Percentiles rank a stretch among this genome's conserved stretches.
These are phyloP conservation scores for Tetracentron sinense DNA, from an alignment of 164 flowering plant species.

Conservation along the genomic window DNA sequence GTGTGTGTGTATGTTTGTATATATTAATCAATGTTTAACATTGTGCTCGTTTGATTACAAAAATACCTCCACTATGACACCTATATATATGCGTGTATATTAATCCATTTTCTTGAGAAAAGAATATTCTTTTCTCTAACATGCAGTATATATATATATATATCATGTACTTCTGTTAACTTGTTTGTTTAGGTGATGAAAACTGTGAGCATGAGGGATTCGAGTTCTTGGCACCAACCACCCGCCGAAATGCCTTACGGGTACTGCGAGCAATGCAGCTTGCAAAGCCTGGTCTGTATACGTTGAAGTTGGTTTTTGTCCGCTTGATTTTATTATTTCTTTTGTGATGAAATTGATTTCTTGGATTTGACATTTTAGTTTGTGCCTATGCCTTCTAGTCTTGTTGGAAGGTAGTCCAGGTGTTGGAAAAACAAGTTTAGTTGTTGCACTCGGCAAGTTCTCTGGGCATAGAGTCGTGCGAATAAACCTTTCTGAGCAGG, in stretches of 20 bases:
- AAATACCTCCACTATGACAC: too few species aligned
- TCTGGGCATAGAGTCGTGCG: constrained; percentile 92
- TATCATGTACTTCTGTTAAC: background rate
- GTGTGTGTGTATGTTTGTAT: too few species aligned
- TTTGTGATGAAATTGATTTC: background rate
- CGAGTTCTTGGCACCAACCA: constrained; percentile 84
- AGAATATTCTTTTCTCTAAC: too few species aligned
- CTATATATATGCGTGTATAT: too few species aligned
- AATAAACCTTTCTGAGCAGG: constrained; percentile 97
- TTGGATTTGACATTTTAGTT: constrained; percentile 4
- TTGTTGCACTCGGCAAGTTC: constrained; percentile 75
- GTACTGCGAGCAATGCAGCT: constrained; percentile 94
- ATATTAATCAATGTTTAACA: too few species aligned
- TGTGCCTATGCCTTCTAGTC: constrained; percentile 37
- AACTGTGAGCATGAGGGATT: constrained; percentile 42
- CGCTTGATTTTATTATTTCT: background rate
- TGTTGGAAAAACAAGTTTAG: constrained; percentile 95
- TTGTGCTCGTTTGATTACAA: too few species aligned
- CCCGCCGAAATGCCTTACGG: constrained; percentile 75
- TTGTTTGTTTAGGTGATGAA: constrained; percentile 38
- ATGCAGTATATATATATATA: too few species aligned
- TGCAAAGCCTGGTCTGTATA: constrained; percentile 68
- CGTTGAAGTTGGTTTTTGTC: constrained; percentile 1
- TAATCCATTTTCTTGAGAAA: too few species aligned
- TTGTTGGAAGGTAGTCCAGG: constrained; percentile 98